Base-by-base conservation (phyloP, 768 basidiomycete genomes). In the Pilatotrama ljubarskyi region DNA sequence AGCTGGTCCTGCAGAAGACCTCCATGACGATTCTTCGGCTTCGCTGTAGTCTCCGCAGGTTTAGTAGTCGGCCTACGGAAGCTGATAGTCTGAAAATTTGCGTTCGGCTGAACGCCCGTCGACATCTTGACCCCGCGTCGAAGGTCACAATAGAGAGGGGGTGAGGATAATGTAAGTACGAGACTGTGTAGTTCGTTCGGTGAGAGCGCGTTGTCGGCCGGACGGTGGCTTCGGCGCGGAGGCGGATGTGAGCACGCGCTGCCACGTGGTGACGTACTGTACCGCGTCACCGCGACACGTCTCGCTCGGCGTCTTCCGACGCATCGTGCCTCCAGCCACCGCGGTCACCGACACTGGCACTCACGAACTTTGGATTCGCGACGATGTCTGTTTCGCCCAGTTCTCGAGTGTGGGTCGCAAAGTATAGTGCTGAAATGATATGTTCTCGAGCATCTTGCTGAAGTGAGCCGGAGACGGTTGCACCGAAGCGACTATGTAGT, bases 1-100 rank as follows among this genome's bases (percentile, higher is more conserved):
- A 91, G 80, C 68, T 89, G 87, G 66, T 93, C 91, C 72, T 93
- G 90, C 24, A 93, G 78, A 50, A 93, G 82, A 36, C 90, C 88
- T 1, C 80, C 75, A 69, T 91, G 86, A 49, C 86, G 68, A 53
- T 66, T 73, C 59, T 52, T 65, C 47, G 57, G 61, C 22, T 66
- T 56, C 46, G 54, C 43, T 24, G 54, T 15, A 32, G 51, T 44
- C 7, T 66, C 59, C 36, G 56, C 41, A 5, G 63, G 48, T 40
- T 68, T 63, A 26, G 64, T 63, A 11, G 64, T 63, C 20, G 74
- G 73, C 8, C 72, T 63, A 25, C 73, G 69, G 47, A 76, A 74
- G 47, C 72, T 72, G 25, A 76, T 68, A 15, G 72, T 73, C 62
- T 76, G 72, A 1, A 71, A 53, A 26, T 63, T 65, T 26, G 72